phyloP scores from a whole-genome alignment of 805 yeast genomes.

The Kuraishia capsulata region DNA sequence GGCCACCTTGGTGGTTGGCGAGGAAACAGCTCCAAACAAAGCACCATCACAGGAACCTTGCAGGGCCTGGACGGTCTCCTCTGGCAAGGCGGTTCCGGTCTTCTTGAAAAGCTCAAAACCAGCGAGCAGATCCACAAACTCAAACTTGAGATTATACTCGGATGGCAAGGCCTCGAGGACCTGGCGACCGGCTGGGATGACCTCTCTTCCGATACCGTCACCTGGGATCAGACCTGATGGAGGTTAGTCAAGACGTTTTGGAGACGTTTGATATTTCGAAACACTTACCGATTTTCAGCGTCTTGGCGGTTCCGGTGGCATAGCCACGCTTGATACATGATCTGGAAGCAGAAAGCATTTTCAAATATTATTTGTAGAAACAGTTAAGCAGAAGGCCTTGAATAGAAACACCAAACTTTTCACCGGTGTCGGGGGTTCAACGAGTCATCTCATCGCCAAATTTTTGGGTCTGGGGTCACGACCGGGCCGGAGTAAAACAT shows the following conservation, averaged over 20 bases:
- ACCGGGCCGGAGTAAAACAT: too few species aligned
- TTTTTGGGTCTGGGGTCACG: too few species aligned
- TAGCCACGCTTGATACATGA: constrained; percentile 13
- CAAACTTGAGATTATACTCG: constrained; percentile 68
- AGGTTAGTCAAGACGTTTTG: constrained; percentile 8
- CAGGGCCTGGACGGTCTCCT: constrained; percentile 74
- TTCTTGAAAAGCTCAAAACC: constrained; percentile 90
- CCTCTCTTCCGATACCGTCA: constrained; percentile 97
- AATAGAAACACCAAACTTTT: neutral
- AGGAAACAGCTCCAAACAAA: constrained; percentile 92
- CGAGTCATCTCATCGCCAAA: too few species aligned
- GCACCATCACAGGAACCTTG: constrained; percentile 91
- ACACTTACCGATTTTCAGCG: constrained; percentile 39
- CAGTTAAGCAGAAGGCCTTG: neutral
- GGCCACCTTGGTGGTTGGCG: constrained; percentile 87
- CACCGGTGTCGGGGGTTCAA: neutral
- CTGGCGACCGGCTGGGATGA: constrained; percentile 92
- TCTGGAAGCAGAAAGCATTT: constrained; percentile 15
- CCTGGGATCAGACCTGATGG: constrained; percentile 79
- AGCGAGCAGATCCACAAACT: constrained; percentile 83
- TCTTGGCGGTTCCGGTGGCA: constrained; percentile 30
- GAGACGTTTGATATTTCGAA: constrained; percentile 2
- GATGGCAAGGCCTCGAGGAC: constrained; percentile 76
- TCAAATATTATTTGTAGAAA: neutral
- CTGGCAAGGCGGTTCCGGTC: constrained; percentile 96